Percentiles rank a stretch among this genome's conserved stretches.
Conservation (phyloP, 1,284 basidiomycete genomes). For the Baeospora myosura region DNA sequence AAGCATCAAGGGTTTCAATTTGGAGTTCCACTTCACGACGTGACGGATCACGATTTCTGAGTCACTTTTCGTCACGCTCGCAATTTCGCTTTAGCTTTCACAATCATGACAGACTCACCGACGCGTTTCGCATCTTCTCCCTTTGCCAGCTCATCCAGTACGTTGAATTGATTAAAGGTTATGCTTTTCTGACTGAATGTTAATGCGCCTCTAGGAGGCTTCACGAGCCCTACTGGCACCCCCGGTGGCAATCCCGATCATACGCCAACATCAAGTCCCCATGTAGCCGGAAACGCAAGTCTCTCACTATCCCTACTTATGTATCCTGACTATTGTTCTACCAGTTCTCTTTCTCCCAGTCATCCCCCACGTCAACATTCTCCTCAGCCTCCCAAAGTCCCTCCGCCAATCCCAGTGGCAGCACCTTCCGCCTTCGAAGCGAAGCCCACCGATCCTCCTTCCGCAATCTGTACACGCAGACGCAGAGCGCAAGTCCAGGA, state of each 20-base stretch:
- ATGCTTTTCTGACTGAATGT: no score
- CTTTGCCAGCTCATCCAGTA: slow-evolving; percentile 8
- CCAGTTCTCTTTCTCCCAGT: no score
- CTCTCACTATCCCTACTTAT: no score
- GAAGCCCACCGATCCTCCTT: slow-evolving; percentile 22
- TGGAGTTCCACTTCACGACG: slow-evolving; percentile 22
- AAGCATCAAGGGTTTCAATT: slow-evolving; percentile 9
- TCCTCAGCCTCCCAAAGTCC: slow-evolving; percentile 22
- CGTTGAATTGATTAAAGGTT: no score
- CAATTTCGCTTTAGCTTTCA: background rate
- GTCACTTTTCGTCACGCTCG: background rate
- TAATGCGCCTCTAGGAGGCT: background rate
- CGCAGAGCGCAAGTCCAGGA: slow-evolving; percentile 15
- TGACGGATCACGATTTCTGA: slow-evolving; percentile 17
- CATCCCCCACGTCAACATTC: slow-evolving; percentile 10
- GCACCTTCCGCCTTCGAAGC: slow-evolving; percentile 4
- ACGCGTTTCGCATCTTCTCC: slow-evolving; percentile 9
- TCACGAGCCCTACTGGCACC: background rate
- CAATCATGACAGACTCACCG: background rate
- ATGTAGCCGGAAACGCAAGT: no score
- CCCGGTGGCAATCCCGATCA: no score
- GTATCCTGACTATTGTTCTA: no score
- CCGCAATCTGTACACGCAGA: slow-evolving; percentile 18
- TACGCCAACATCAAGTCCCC: no score
- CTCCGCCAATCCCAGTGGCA: slow-evolving; percentile 4